Evolutionary conservation across 257 asterid species (phyloP).

Genomic region (Gentiana straminea): DNA sequence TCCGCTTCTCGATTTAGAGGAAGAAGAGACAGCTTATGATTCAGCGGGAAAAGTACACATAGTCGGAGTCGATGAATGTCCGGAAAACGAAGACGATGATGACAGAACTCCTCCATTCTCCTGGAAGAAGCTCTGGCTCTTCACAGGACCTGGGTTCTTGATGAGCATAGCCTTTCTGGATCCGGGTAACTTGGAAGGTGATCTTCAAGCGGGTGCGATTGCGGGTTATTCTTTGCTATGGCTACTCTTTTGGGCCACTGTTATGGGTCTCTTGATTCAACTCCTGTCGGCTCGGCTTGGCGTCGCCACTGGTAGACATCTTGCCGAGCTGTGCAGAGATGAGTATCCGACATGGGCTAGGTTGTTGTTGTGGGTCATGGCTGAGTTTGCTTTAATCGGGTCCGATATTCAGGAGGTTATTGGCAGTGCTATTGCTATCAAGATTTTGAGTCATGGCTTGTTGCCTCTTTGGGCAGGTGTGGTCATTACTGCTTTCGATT

Average conservation of each 20-base stretch:
- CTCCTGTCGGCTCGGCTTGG: constrained; percentile 29
- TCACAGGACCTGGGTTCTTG: constrained; percentile 33
- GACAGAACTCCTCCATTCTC: constrained; percentile 22
- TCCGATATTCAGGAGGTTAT: constrained; percentile 35
- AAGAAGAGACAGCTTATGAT: constrained; percentile 21
- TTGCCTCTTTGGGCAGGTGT: constrained; percentile 39
- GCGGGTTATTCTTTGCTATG: constrained; percentile 31
- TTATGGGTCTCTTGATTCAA: constrained; percentile 29
- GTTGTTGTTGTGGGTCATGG: constrained; percentile 28
- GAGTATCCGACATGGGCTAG: constrained; percentile 33
- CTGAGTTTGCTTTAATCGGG: constrained; percentile 29
- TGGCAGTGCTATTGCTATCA: constrained; percentile 34
- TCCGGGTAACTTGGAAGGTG: constrained; percentile 35
- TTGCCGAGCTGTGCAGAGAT: constrained; percentile 31
- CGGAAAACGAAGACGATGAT: constrained; percentile 1
- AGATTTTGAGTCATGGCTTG: constrained; percentile 22
- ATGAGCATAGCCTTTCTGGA: constrained; percentile 36
- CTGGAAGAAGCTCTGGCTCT: constrained; percentile 33
- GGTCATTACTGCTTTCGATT: constrained; percentile 27
- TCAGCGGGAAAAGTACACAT: constrained; percentile 16
- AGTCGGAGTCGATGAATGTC: constrained; percentile 9
- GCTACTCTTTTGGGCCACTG: constrained; percentile 31
- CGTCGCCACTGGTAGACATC: constrained; percentile 31
- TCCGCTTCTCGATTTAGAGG: constrained; percentile 13
- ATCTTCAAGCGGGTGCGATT: constrained; percentile 32